Conservation (phyloP, 2,329 filamentous ascomycete genomes). For the Leptosphaerulina australis region DNA sequence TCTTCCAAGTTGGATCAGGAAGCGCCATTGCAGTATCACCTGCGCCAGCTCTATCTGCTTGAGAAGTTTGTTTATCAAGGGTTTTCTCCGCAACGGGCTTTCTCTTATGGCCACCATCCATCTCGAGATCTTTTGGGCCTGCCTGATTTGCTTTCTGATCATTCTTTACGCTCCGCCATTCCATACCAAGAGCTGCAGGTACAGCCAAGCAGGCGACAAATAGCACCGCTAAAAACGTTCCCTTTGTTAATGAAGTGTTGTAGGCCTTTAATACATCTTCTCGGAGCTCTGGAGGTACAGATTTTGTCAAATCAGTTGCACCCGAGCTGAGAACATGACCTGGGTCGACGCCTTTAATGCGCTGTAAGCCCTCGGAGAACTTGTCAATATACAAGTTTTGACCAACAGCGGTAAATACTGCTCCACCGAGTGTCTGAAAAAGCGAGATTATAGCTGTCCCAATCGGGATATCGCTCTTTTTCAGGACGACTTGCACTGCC, state of each 20-base stretch:
- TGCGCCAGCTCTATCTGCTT: neutral
- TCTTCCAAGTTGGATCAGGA: conserved; percentile 25
- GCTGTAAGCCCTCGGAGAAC: conserved; percentile 46
- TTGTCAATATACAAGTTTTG: conserved; percentile 56
- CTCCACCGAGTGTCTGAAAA: conserved; percentile 53
- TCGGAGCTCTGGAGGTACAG: conserved; percentile 24
- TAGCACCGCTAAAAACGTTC: conserved; percentile 64
- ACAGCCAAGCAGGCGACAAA: conserved; percentile 61
- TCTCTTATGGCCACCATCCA: neutral
- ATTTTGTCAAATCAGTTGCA: conserved; percentile 62
- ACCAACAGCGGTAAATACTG: conserved; percentile 54
- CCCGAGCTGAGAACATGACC: conserved; percentile 51
- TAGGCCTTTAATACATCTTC: conserved; percentile 34
- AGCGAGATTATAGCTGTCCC: conserved; percentile 55
- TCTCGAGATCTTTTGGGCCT: conserved; percentile 7
- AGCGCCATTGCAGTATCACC: neutral
- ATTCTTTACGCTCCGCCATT: conserved; percentile 71
- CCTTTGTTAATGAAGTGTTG: conserved; percentile 37
- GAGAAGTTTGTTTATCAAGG: neutral
- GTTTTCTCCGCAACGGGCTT: neutral
- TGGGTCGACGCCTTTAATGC: conserved; percentile 48
- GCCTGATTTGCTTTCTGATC: neutral
- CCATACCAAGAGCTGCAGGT: conserved; percentile 61
- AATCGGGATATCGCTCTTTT: conserved; percentile 50
- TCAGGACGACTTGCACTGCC: conserved; percentile 52